Percentiles rank a stretch among this genome's conserved stretches.
These are phyloP conservation scores for Mortierella sp. DNA, from an alignment of 371 early-diverging fungal genomes.

Conservation along the genomic window DNA sequence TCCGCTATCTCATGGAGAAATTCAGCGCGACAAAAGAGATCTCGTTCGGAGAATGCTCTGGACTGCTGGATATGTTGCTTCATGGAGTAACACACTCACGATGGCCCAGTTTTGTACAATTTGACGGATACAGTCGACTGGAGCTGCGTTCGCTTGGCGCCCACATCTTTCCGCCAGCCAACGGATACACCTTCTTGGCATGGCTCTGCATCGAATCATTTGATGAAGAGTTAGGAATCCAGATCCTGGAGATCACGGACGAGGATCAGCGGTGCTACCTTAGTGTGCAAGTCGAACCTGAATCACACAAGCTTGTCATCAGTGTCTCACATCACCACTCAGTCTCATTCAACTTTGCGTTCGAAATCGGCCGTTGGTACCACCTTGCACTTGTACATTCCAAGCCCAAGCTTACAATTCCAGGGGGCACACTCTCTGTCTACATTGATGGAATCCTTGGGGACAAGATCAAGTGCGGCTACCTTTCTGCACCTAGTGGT, in stretches of 20 bases:
- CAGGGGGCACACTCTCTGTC: constrained; percentile 65
- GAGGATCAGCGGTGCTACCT: constrained; percentile 56
- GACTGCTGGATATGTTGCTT: constrained; percentile 66
- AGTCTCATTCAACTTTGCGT: constrained; percentile 63
- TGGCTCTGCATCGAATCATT: constrained; percentile 78
- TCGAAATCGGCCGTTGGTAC: constrained; percentile 75
- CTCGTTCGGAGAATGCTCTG: constrained; percentile 53
- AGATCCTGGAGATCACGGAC: constrained; percentile 66
- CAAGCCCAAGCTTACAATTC: constrained; percentile 65
- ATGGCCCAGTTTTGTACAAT: constrained; percentile 78
- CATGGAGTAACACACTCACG: constrained; percentile 69
- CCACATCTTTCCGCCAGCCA: constrained; percentile 66
- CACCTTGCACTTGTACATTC: constrained; percentile 78
- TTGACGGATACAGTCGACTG: constrained; percentile 59
- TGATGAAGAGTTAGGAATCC: constrained; percentile 59
- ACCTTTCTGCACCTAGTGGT: constrained; percentile 60
- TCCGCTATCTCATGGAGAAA: constrained; percentile 69
- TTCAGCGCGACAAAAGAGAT: constrained; percentile 55
- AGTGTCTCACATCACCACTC: constrained; percentile 64
- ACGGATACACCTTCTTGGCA: constrained; percentile 70
- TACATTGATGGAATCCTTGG: constrained; percentile 73
- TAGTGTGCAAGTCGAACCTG: constrained; percentile 61
- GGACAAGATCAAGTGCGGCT: constrained; percentile 69
- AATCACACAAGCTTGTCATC: constrained; percentile 61
- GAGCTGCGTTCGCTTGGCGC: constrained; percentile 54